Base-by-base conservation (phyloP, 2,329 filamentous ascomycete genomes). In the Cercospora citrullina region DNA sequence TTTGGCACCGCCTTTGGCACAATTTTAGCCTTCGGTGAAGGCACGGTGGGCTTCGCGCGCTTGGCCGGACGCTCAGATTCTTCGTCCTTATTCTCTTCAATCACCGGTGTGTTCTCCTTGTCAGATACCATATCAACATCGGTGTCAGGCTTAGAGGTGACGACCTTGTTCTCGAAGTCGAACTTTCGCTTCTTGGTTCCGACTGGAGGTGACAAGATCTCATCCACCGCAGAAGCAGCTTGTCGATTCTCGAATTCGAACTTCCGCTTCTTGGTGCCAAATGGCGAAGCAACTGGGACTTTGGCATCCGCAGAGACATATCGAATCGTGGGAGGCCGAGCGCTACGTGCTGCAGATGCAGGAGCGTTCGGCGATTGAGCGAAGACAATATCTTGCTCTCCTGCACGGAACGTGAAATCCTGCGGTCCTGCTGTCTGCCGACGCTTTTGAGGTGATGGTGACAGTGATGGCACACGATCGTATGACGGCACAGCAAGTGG, bases 401-500 rank as follows among this genome's bases (percentile, higher is more conserved):
- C 80, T 28, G 82, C 80, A 68, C 82, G 77, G 78, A 86, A 84
- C 5, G 82, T 85, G 74, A 85, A 85, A 65, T 81, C 77, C 26
- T 78, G 77, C 6, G 81, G 77, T 1, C 76, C 78, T 23, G 72
- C 66, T 63, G 78, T 79, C 71, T 78, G 74, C 10, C 75, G 75
- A 53, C 78, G 75, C 64, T 73, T 82, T 61, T 78, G 75, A 16
- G 75, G 76, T 21, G 71, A 72, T 16, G 75, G 73, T 21, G 71
- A 74, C 66, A 72, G 78, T 69, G 55, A 77, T 71, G 64, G 66
- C 45, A 64, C 62, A 21, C 60, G 55, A 33, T 64, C 51, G 61
- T 60, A 68, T 9, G 57, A 69, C 10, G 39, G 70, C 58, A 62
- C 45, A 57, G 65, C 45, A 62, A 66, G 63, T 58, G 66, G 69